Base-by-base conservation (phyloP, 805 yeast species). In the Hanseniaspora meyeri region DNA sequence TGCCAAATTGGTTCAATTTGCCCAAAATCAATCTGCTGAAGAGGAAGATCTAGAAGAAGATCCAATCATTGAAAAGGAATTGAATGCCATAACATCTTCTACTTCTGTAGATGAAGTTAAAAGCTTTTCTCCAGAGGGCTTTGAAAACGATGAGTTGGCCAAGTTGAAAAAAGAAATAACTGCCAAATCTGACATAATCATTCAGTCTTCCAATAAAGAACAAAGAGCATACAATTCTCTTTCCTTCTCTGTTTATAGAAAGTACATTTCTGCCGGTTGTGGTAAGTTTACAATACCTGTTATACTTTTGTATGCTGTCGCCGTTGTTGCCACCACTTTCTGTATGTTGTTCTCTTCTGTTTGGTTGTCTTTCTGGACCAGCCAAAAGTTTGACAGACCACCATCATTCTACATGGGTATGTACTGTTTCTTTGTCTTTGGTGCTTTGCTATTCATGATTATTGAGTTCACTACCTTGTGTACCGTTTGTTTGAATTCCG, bases 311-410 rank as follows among this genome's bases (percentile, higher is more conserved):
- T 57, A 57, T 31, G 34, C 4, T 9, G 61, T 37, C 2, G 19
- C 54, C 12, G 58, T 60, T 19, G 50, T 60, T 6, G 12, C 74
- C 24, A 66, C 74, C 19, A 75, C 76, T 1, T 80, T 79, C 64
- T 73, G 75, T 62, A 73, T 69, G 60, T 65, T 80, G 43, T 78
- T 80, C 63, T 75, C 83, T 42, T 81, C 80, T 64, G 80, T 83
- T 24, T 86, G 95, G 95, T 73, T 88, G 59, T 82, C 95, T 0
- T 88, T 83, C 68, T 87, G 96, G 96, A 74, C 83, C 2, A 74
- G 72, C 14, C 58, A 72, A 49, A 79, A 77, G 65, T 87, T 84
- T 63, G 59, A 67, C 7, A 66, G 67, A 29, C 70, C 71, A 14
- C 70, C 74, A 51, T 77, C 80, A 0, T 80, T 81, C 62, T 87